Base-by-base conservation (phyloP, 2,329 filamentous ascomycete genomes). In the Neofusicoccum laricinum region DNA sequence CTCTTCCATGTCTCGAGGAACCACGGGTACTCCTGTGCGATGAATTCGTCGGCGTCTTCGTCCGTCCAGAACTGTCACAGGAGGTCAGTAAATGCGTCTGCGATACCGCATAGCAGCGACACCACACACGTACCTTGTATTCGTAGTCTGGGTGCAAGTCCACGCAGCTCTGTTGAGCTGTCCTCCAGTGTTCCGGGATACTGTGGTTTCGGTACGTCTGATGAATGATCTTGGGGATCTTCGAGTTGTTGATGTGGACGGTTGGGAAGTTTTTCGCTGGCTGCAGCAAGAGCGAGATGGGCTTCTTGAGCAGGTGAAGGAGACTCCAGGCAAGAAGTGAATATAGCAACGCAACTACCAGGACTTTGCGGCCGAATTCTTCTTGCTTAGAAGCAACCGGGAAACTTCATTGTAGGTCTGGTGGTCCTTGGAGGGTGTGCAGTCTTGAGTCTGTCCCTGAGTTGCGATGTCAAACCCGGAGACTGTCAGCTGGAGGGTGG, bases 181-280 rank as follows among this genome's bases (percentile, higher is more conserved):
- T 82, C 64, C 81, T 77, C 90, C 90, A 92, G 62, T 88, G 84
- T 43, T 79, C 79, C 0, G 90, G 90, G 45, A 92, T 87, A 43
- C 82, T 86, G 62, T 88, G 84, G 72, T 90, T 91, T 70, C 86
- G 86, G 76, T 90, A 91, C 7, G 89, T 91, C 74, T 92, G 89
- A 78, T 92, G 89, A 64, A 92, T 90, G 71, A 92, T 91, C 77
- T 89, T 90, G 48, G 89, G 89, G 55, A 92, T 90, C 68, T 57
- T 43, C 6, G 51, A 12, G 14, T 43, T 41, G 51, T 36, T 57
- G 51, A 57, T 57, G 51, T 17, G 19, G 10, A 57, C 7, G 6
- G 38, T 32, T 12, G 38, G 7, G 15, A 57, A 57, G 38, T 43
- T 14, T 15, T 10, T 25, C 14, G 36, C 43, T 21, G 51, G 51